Evolutionary conservation across 2,329 filamentous ascomycete genomes (phyloP).

Genomic region (Trichoderma afroharzianum): DNA sequence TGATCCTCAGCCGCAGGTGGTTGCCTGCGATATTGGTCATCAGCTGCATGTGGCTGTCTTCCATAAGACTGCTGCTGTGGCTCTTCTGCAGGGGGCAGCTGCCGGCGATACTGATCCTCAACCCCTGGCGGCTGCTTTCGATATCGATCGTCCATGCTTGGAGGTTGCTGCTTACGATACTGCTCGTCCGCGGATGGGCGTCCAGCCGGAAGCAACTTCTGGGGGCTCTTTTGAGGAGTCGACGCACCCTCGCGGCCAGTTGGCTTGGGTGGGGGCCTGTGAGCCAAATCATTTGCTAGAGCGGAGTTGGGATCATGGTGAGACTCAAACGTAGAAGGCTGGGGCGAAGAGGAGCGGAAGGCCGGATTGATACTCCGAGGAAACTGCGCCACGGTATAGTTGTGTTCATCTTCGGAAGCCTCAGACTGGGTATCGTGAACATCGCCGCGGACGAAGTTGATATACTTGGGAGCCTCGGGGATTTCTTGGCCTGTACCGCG

Average conservation of each 20-base stretch:
- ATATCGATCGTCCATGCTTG: constrained; percentile 3
- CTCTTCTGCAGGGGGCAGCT: not conserved
- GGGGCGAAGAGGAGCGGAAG: constrained; percentile 92
- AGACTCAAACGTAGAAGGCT: constrained; percentile 88
- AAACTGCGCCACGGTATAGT: constrained; percentile 93
- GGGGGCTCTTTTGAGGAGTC: constrained; percentile 47
- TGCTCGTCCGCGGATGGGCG: constrained; percentile 22
- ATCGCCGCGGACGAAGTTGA: constrained; percentile 96
- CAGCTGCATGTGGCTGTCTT: constrained; percentile 12
- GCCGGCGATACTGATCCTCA: constrained; percentile 20
- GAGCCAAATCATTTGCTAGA: constrained; percentile 66
- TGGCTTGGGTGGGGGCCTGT: constrained; percentile 46
- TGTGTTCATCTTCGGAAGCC: constrained; percentile 72
- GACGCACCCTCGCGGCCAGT: constrained; percentile 48
- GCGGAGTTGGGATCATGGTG: constrained; percentile 82
- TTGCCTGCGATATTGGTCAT: constrained; percentile 7
- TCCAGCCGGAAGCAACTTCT: constrained; percentile 19
- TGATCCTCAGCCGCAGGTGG: constrained; percentile 3
- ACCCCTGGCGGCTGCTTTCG: constrained; percentile 15
- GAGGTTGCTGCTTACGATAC: constrained; percentile 22
- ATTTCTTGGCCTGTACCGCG: constrained; percentile 94
- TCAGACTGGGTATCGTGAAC: constrained; percentile 77
- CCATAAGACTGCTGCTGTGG: constrained; percentile 8
- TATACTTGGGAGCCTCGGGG: constrained; percentile 93
- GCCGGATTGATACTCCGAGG: constrained; percentile 92